Evolutionary conservation across 352 stramenopile genomes (phyloP).

Genomic region (Blastocystis hominis): DNA sequence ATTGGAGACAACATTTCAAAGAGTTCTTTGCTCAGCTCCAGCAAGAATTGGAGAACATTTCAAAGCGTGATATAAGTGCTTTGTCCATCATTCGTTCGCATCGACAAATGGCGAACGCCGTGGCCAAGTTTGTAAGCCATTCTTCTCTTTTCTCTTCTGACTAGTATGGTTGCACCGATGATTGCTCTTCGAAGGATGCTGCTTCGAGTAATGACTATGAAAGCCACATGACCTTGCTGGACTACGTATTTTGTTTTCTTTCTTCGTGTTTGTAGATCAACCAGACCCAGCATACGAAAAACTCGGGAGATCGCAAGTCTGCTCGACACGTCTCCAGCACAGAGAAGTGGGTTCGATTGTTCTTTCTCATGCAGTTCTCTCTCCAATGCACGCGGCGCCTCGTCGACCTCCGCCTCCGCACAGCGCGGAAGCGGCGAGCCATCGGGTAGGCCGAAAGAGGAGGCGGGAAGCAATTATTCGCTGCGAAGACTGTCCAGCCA

Average conservation of each 20-base stretch:
- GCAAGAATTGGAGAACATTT: not conserved
- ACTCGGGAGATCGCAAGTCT: not conserved
- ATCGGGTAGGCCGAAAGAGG: not conserved
- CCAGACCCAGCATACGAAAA: not conserved
- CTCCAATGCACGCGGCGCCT: not conserved
- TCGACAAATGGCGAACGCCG: not conserved
- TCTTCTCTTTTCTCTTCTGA: not conserved
- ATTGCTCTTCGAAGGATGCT: not conserved
- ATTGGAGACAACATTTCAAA: slow-evolving; percentile 57
- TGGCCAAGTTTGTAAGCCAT: not conserved
- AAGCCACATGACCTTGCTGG: not conserved
- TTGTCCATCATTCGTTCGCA: slow-evolving; percentile 11
- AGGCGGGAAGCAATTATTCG: not conserved
- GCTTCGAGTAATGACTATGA: not conserved
- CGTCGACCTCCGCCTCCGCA: not conserved
- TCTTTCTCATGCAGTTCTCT: not conserved
- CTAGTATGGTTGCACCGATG: slow-evolving; percentile 25
- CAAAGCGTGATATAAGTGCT: not conserved
- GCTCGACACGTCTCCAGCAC: not conserved
- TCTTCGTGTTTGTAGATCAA: not conserved
- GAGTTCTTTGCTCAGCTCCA: slow-evolving; percentile 48
- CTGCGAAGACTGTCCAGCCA: slow-evolving; percentile 4
- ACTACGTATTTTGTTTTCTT: slow-evolving; percentile 6
- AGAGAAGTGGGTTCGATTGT: not conserved
- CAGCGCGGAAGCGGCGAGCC: not conserved